Base-by-base conservation (phyloP, 2,329 filamentous ascomycete species). In the Aureobasidium uvarum region DNA sequence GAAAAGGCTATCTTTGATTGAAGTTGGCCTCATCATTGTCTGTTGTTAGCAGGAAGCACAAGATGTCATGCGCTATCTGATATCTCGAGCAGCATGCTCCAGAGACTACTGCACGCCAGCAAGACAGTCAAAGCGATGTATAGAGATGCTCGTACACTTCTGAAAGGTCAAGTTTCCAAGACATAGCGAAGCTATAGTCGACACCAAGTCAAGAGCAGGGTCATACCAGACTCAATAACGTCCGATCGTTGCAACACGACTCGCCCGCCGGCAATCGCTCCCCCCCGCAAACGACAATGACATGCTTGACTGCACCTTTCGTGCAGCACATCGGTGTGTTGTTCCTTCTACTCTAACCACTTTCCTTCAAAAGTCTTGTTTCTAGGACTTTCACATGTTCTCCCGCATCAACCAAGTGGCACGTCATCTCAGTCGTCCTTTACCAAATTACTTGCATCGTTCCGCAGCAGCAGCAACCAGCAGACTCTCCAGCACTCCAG, bases 391-490 rank as follows among this genome's bases (percentile, higher is more conserved):
- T 38, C 67, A 59, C 68, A 96, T 96, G 92, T 89, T 93, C 78
- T 84, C 85, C 68, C 86, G 92, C 70, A 77, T 96, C 66, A 87
- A 84, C 59, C 90, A 92, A 75, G 75, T 96, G 68, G 82, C 87
- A 67, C 85, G 88, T 74, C 91, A 96, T 76, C 78, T 96, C 68
- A 83, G 85, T 58, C 83, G 84, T 70, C 84, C 88, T 66, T 75
- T 84, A 7, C 83, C 85, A n/a, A 84, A 82, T 70, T 83, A 83
- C 75, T 79, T 81, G 31, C 82, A 85, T 71, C 77, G 74, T 52
- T 79, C 82, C 51, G 74, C 78, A 36, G 74, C 80, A 38, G 74
- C 74, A 56, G 71, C 74, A 52, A 62, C 56, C 43, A 55, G 16
- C 48, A 39, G 46, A 58, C 68, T 55, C 13, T 20, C 62, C 11